Evolutionary conservation across 2,329 filamentous ascomycete genomes (phyloP).

Genomic region (Xylaria hypoxylon): DNA sequence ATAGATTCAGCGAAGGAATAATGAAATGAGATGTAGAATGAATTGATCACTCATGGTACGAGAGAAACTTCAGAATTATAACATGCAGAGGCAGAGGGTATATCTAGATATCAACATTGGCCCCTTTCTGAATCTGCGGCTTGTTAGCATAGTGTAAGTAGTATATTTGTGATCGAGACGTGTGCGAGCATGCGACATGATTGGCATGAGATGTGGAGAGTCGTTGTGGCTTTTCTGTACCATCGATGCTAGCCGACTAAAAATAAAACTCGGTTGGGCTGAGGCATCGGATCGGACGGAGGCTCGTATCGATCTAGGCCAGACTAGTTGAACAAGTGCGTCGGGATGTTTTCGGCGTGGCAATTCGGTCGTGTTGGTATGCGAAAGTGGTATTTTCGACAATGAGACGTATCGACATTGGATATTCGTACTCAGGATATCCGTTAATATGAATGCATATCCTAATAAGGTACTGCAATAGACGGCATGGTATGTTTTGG

Average conservation of each 20-base stretch:
- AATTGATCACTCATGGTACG: not conserved
- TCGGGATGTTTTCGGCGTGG: not conserved
- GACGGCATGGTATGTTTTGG: no score
- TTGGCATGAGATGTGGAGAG: slow-evolving; percentile 17
- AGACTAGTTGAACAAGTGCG: not conserved
- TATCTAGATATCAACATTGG: not conserved
- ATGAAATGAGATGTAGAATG: not conserved
- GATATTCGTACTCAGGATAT: no score
- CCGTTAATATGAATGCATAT: no score
- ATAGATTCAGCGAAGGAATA: not conserved
- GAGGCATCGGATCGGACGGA: not conserved
- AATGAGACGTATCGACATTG: no score
- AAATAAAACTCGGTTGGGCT: not conserved
- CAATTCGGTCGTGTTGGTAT: no score
- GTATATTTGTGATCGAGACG: not conserved
- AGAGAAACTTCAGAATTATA: not conserved
- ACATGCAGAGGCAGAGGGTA: not conserved
- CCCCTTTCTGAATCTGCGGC: not conserved
- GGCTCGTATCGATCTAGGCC: not conserved
- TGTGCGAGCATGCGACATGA: slow-evolving; percentile 3
- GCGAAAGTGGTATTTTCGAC: no score
- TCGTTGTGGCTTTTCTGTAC: not conserved
- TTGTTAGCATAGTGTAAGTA: not conserved
- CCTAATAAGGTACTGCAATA: no score
- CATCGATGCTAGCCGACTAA: not conserved